Conservation (phyloP, 345 rosid genomes). For the Anacardium occidentale region DNA sequence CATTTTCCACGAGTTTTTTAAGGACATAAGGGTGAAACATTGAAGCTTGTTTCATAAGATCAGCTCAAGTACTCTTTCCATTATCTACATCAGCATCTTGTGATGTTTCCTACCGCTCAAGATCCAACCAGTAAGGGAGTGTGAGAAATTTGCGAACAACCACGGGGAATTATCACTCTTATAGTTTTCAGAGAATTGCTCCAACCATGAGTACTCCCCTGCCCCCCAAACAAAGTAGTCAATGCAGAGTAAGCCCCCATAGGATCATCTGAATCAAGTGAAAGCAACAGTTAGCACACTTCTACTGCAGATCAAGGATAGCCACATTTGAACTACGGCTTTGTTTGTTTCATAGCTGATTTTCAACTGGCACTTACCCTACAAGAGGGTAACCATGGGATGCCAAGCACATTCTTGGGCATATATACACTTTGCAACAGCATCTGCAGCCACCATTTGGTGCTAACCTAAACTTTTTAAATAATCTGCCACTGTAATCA, state of each 20-base stretch:
- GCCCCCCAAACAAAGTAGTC: constrained; percentile 89
- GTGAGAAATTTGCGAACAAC: constrained; percentile 85
- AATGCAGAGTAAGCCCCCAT: constrained; percentile 86
- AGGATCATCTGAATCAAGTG: constrained; percentile 76
- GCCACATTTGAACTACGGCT: constrained; percentile 79
- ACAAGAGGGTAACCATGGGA: constrained; percentile 71
- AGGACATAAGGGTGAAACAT: constrained; percentile 81
- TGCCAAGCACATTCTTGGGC: constrained; percentile 92
- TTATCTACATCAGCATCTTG: constrained; percentile 26
- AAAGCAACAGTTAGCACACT: constrained; percentile 82
- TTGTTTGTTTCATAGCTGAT: constrained; percentile 70
- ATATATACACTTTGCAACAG: constrained; percentile 72
- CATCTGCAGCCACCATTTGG: constrained; percentile 84
- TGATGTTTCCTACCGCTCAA: constrained; percentile 52
- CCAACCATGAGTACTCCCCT: constrained; percentile 79
- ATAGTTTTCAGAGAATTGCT: constrained; percentile 68
- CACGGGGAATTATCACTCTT: constrained; percentile 70
- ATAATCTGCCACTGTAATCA: constrained; percentile 86
- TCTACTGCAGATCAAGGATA: constrained; percentile 88
- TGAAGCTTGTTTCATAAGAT: constrained; percentile 84
- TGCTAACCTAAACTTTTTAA: constrained; percentile 77
- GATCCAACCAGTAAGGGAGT: constrained; percentile 74
- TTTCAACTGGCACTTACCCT: constrained; percentile 72
- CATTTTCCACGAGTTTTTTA: constrained; percentile 69
- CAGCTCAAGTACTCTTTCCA: constrained; percentile 51